Conservation (phyloP, 2,329 filamentous ascomycete species). For the Ophiosphaerella herpotricha region DNA sequence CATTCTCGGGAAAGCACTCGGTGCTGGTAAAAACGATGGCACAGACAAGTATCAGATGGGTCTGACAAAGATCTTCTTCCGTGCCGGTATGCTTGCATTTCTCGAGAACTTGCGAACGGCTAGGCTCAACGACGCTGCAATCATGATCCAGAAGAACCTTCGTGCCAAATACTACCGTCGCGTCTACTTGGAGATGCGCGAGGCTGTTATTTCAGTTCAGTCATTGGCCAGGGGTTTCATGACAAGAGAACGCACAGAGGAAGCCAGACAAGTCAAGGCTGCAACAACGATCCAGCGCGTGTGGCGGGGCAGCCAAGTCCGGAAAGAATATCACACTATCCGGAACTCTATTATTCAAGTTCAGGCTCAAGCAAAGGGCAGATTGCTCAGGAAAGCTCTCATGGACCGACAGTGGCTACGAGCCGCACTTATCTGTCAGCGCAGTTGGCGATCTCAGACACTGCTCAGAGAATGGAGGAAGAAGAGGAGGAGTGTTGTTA, state of each 20-base stretch:
- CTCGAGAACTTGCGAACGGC: conserved; percentile 91
- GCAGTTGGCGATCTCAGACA: conserved; percentile 81
- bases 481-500: conserved; percentile 85
- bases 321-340: conserved; percentile 77
- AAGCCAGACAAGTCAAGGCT: conserved; percentile 80
- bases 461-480: conserved; percentile 82
- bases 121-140: conserved; percentile 88
- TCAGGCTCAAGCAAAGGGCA: conserved; percentile 90
- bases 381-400: conserved; percentile 85
- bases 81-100: conserved; percentile 97
- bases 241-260: conserved; percentile 76
- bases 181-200: conserved; percentile 84
- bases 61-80: conserved; percentile 98
- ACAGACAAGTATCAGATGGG: conserved; percentile 97
- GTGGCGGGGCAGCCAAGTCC: conserved; percentile 90
- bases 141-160: conserved; percentile 99
- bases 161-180: conserved; percentile 93
- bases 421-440: conserved; percentile 86
- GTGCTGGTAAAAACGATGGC: conserved; percentile 62
- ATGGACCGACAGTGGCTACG: conserved; percentile 85
- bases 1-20: conserved; percentile 86
- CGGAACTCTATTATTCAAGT: conserved; percentile 84
- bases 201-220: conserved; percentile 80
- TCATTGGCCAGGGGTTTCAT: conserved; percentile 76
- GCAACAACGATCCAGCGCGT: conserved; percentile 94